Percentiles rank a stretch among this genome's conserved stretches.
Evolutionary conservation across 108 stramenopile species (phyloP).

Genomic region (Cyclotella kingstonii): DNA sequence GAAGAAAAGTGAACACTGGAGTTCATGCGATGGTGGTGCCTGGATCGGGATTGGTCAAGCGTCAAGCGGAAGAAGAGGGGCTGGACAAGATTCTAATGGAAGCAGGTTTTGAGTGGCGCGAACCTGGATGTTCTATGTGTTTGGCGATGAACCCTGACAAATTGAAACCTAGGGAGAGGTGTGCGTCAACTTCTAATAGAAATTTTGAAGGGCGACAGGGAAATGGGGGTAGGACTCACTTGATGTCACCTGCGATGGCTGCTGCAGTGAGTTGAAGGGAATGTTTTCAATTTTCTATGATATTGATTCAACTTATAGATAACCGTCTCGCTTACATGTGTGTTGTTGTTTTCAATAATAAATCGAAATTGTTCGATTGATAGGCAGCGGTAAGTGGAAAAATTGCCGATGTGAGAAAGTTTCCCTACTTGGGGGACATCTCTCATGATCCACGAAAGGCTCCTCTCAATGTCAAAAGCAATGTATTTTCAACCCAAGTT

Average conservation of each 20-base stretch:
- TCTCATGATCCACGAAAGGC: conserved; percentile 60
- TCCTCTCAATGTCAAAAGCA: conserved; percentile 33
- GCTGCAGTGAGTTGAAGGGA: too few relatives aligned
- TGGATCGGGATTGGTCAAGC: conserved; percentile 92
- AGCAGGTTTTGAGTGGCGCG: conserved; percentile 94
- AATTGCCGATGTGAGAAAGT: conserved; percentile 85
- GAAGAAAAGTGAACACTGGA: conserved; percentile 78
- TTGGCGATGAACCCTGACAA: conserved; percentile 95
- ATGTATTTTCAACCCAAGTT: conserved; percentile 69
- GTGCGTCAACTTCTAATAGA: conserved; percentile 93
- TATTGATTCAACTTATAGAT: too few relatives aligned
- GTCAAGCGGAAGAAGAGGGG: conserved; percentile 90
- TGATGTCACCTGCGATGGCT: conserved; percentile 93
- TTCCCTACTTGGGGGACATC: conserved; percentile 73
- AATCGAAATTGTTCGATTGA: too few relatives aligned
- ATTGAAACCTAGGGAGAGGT: conserved; percentile 88
- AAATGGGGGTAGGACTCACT: conserved; percentile 89
- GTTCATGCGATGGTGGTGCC: conserved; percentile 95
- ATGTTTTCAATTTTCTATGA: too few relatives aligned
- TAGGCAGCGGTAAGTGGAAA: conserved; percentile 81
- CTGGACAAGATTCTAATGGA: conserved; percentile 87
- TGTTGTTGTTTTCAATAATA: too few relatives aligned
- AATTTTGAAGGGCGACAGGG: conserved; percentile 97
- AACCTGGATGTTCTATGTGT: conserved; percentile 96
- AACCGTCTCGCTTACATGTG: too few relatives aligned